A percentile compares a stretch with the other conserved stretches of the same genome.
These are phyloP conservation scores for Phytophthora uliginosa DNA, from an alignment of 352 stramenopile species.

Conservation along the genomic window DNA sequence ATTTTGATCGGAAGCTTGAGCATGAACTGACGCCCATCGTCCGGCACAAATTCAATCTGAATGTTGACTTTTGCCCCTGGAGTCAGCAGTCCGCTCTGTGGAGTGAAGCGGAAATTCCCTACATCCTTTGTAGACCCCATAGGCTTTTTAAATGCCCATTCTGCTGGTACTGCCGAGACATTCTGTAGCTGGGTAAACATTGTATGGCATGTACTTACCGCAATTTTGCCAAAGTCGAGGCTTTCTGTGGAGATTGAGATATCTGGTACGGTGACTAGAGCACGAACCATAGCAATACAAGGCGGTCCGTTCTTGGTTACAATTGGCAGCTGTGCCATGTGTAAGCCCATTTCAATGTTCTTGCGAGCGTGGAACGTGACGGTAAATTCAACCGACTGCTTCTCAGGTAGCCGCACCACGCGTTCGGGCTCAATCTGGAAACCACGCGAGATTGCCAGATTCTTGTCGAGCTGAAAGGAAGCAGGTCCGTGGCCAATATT, in stretches of 20 bases:
- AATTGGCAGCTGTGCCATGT: slow-evolving; percentile 89
- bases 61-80: slow-evolving; percentile 89
- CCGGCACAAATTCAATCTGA: slow-evolving; percentile 91
- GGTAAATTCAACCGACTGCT: slow-evolving; percentile 89
- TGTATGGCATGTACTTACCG: slow-evolving; percentile 89
- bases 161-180: slow-evolving; percentile 82
- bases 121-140: slow-evolving; percentile 88
- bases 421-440: slow-evolving; percentile 96
- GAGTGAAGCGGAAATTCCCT: slow-evolving; percentile 83
- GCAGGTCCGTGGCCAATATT: slow-evolving; percentile 91
- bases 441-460: slow-evolving; percentile 82
- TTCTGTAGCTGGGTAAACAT: slow-evolving; percentile 96
- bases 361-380: slow-evolving; percentile 94
- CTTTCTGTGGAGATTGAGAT: slow-evolving; percentile 83
- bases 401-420: slow-evolving; percentile 93
- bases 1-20: slow-evolving; percentile 93
- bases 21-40: slow-evolving; percentile 79
- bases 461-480: slow-evolving; percentile 95
- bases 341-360: slow-evolving; percentile 80
- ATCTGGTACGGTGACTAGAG: slow-evolving; percentile 93
- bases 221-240: slow-evolving; percentile 93
- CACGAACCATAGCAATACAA: slow-evolving; percentile 87
- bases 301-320: slow-evolving; percentile 93
- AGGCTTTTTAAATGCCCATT: slow-evolving; percentile 94
- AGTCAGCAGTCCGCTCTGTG: slow-evolving; percentile 75